Evolutionary conservation across 2,329 filamentous ascomycete species (phyloP).

Genomic region (Neonectria coccinea): DNA sequence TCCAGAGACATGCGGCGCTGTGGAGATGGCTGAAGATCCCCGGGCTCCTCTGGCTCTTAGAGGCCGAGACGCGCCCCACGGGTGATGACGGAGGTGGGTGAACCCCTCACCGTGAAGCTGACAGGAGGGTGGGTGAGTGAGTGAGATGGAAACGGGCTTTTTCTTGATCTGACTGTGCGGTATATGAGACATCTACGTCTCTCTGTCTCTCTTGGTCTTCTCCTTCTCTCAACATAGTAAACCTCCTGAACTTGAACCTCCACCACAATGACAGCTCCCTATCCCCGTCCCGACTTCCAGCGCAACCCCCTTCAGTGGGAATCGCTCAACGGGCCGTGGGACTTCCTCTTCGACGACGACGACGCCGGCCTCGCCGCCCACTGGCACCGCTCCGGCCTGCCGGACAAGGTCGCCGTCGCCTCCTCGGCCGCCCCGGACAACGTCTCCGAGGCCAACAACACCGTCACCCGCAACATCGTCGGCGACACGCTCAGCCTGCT

Average conservation of each 20-base stretch:
- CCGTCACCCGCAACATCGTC: conserved; percentile 59
- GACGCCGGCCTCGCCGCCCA: conserved; percentile 64
- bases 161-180: too few relatives aligned
- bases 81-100: neutral
- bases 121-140: neutral
- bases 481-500: conserved; percentile 61
- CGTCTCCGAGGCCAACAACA: conserved; percentile 51
- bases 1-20: neutral
- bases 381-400: conserved; percentile 67
- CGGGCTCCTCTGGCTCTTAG: neutral
- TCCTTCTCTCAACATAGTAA: neutral
- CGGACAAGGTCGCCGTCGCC: conserved; percentile 52
- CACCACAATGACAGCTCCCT: conserved; percentile 48
- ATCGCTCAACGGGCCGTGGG: conserved; percentile 72
- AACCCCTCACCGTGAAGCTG: neutral
- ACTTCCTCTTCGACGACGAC: conserved; percentile 73
- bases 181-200: neutral
- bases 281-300: conserved; percentile 75
- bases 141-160: too few relatives aligned
- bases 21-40: conserved; percentile 8
- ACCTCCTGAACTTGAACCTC: neutral
- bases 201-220: neutral
- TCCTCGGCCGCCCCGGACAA: conserved; percentile 43
- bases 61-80: neutral
- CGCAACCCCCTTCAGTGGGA: conserved; percentile 67